These are phyloP conservation scores for Pythium inflatum DNA, from an alignment of 352 stramenopile species.

Conservation along the genomic window DNA sequence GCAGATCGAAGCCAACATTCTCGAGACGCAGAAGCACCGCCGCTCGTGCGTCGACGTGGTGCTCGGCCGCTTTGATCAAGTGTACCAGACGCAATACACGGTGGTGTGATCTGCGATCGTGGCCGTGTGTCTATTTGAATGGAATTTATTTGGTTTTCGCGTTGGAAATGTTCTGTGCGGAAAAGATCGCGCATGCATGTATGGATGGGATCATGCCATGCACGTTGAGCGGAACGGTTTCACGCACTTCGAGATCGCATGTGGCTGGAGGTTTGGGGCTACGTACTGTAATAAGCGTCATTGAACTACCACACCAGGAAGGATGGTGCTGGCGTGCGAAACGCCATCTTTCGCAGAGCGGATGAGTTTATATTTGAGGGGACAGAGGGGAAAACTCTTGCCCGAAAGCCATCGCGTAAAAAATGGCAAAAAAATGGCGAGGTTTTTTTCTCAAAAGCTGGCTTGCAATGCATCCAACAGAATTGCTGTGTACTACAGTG, in stretches of 20 bases:
- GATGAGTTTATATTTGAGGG: background rate
- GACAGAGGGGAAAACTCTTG: background rate
- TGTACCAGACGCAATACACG: slow-evolving; percentile 33
- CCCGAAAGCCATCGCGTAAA: background rate
- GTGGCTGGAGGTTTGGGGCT: background rate
- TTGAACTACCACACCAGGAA: background rate
- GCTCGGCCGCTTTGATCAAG: slow-evolving; percentile 31
- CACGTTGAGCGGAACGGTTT: too few species aligned
- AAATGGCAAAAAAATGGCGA: background rate
- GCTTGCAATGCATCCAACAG: too few species aligned
- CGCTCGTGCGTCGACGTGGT: slow-evolving; percentile 31
- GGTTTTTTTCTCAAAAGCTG: too few species aligned
- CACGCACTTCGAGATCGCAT: too few species aligned
- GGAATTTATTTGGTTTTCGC: too few species aligned
- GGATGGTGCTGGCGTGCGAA: background rate
- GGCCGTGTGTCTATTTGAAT: background rate
- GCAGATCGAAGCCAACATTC: slow-evolving; percentile 29
- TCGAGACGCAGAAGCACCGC: slow-evolving; percentile 23
- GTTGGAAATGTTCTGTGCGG: too few species aligned
- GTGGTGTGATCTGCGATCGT: slow-evolving; percentile 21
- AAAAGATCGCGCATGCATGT: too few species aligned
- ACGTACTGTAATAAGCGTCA: background rate
- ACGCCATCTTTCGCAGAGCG: background rate
- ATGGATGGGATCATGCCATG: too few species aligned
- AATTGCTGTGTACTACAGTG: too few species aligned